phyloP scores from a whole-genome alignment of 352 stramenopile genomes.

The Bremia lactucae region DNA sequence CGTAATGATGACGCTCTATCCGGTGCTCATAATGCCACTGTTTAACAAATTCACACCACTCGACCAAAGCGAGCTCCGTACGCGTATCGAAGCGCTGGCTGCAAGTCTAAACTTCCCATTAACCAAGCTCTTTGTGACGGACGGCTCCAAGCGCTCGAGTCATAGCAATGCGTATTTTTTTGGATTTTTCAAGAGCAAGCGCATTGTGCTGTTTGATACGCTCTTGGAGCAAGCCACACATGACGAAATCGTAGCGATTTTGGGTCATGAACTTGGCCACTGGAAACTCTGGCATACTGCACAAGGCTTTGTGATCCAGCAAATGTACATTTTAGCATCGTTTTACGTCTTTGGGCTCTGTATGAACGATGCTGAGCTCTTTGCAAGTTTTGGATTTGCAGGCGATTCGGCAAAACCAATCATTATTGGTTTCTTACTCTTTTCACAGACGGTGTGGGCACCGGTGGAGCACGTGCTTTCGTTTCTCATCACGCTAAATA shows the following conservation, averaged over 20 bases:
- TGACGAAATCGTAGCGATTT: constrained; percentile 93
- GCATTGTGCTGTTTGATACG: constrained; percentile 96
- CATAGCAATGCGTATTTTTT: constrained; percentile 88
- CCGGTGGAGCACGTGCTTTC: constrained; percentile 67
- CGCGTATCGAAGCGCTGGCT: constrained; percentile 88
- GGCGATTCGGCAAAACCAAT: constrained; percentile 33
- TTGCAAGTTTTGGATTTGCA: constrained; percentile 71
- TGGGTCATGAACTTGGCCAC: constrained; percentile 94
- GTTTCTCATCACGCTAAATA: constrained; percentile 71
- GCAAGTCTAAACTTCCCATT: constrained; percentile 88
- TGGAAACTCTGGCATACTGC: constrained; percentile 94
- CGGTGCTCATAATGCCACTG: constrained; percentile 93
- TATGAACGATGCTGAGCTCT: constrained; percentile 70
- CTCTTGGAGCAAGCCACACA: constrained; percentile 88
- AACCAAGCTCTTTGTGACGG: constrained; percentile 96
- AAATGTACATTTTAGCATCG: constrained; percentile 69
- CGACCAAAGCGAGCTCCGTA: constrained; percentile 83
- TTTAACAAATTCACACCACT: constrained; percentile 95
- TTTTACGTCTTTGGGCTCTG: constrained; percentile 78
- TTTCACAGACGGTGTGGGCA: constrained; percentile 74
- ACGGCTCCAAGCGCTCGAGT: constrained; percentile 93
- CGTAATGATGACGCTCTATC: constrained; percentile 94
- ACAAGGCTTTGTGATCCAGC: constrained; percentile 89
- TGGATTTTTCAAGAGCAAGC: constrained; percentile 95
- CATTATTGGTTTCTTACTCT: constrained; percentile 77